phyloP scores from a whole-genome alignment of 176 grass and related monocot genomes.

The Carex myosuroides region DNA sequence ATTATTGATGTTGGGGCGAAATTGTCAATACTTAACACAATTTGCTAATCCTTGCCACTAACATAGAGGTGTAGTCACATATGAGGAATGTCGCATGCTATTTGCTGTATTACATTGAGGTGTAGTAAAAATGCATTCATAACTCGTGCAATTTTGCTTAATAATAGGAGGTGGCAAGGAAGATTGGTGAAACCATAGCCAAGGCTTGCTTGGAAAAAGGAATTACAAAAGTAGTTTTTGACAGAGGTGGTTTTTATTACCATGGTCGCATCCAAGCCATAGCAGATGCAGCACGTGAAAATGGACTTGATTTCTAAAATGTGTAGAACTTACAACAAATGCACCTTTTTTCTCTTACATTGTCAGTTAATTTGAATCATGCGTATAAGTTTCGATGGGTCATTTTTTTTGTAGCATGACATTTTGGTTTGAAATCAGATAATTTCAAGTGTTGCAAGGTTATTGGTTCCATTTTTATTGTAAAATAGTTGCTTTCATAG shows the following conservation, averaged over 20 bases:
- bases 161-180: conserved; percentile 72
- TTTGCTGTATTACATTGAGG: neutral
- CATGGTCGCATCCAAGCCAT: conserved; percentile 82
- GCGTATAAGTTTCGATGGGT: neutral
- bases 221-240: conserved; percentile 83
- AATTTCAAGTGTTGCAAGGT: neutral
- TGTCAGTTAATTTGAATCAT: conserved; percentile 15
- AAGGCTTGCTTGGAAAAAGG: conserved; percentile 96
- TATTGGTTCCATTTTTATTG: neutral
- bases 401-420: conserved; percentile 11
- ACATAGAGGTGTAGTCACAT: neutral
- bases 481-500: neutral
- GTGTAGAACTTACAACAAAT: conserved; percentile 22
- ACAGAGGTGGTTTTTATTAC: conserved; percentile 86
- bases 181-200: conserved; percentile 78
- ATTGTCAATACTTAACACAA: neutral
- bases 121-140: neutral
- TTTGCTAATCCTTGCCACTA: neutral
- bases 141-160: conserved; percentile 24
- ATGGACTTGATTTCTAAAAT: conserved; percentile 74
- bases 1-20: neutral
- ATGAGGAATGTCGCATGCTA: neutral
- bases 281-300: conserved; percentile 73
- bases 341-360: conserved; percentile 11
- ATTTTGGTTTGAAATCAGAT: conserved; percentile 5